Evolutionary conservation across 2,329 filamentous ascomycete genomes (phyloP), one percentile per base, ranked within the genome.

Genomic region (Seiridium cupressi): DNA sequence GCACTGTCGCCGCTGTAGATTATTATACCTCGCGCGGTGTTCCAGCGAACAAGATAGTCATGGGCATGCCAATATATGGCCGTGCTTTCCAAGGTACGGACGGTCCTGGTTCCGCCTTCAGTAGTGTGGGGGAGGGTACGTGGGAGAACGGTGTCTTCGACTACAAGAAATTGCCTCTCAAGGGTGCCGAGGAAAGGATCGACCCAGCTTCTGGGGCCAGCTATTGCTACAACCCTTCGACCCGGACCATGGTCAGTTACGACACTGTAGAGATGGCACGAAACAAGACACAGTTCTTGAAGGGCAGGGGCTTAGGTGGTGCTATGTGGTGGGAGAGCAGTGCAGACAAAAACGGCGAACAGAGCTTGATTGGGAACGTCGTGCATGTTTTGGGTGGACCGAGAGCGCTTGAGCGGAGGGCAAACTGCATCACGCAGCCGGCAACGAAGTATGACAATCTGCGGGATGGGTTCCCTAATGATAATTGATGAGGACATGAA

Each of bases 271-370:
- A 79, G 3, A 85, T 93, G 73, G 89, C 87, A 3, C 79, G 79
- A 65, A 72, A 77, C 65, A 98, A 97, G 79, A 87, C 88, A 1
- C 77, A 84, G 9, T 97, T 87, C 72, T 85, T 97, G 70, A 84
- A 81, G 69, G 73, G 84, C 26, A 78, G 82, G 49, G 80, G 85
- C 0, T 82, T 97, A 0, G 93, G 93, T 1, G 94, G 94, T 18
- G 92, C 84, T n/a, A 97, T 98, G 93, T 98, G 92, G 92, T 97
- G 93, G 93, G 93, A 97, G 77, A 91, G 87, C 68, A 94, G 89
- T 69, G 88, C 85, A 1, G 94, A 97, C 72, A 88, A 87, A 70
- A 71, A 75, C 3, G 87, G 86, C 0, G 78, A 81, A 0, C 75
- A 82, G 57, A 94, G 91, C 67, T 72, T 97, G 70, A 92, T 93